A percentile compares a stretch with the other conserved stretches of the same genome.
Evolutionary conservation across 2,329 filamentous ascomycete genomes (phyloP).

Genomic region (Apiospora saccharicola): DNA sequence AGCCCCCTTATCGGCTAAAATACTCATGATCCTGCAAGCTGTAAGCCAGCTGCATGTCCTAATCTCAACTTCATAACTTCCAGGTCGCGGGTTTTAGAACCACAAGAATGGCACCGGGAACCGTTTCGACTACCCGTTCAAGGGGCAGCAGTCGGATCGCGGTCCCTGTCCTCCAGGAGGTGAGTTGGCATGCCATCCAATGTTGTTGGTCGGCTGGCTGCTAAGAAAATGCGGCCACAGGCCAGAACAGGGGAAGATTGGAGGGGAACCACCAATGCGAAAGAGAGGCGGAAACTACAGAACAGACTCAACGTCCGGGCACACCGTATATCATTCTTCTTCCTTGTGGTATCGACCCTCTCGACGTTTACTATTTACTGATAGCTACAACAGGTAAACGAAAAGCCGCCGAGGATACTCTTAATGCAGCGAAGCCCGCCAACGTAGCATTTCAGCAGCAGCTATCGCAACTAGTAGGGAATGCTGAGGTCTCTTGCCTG

Average conservation of each 20-base stretch:
- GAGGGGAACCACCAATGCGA: too few species aligned
- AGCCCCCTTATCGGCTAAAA: not conserved
- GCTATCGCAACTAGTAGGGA: too few species aligned
- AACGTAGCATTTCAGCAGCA: too few species aligned
- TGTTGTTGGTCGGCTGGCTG: not conserved
- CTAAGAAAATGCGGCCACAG: not conserved
- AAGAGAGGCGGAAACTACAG: too few species aligned
- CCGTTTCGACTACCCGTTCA: not conserved
- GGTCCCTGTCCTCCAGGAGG: not conserved
- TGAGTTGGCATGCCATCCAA: not conserved
- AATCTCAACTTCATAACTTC: not conserved
- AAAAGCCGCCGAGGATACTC: too few species aligned
- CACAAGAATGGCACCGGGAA: not conserved
- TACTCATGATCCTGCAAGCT: not conserved
- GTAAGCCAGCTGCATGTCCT: not conserved
- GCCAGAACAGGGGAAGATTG: not conserved
- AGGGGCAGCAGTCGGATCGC: not conserved
- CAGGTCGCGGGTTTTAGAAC: not conserved
- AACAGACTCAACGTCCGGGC: not conserved
- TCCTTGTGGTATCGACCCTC: too few species aligned
- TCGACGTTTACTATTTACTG: too few species aligned
- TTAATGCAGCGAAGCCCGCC: too few species aligned
- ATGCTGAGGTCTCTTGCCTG: too few species aligned
- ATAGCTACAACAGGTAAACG: too few species aligned
- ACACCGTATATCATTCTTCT: not conserved